Conservation (phyloP, 352 stramenopile species). For the Phytophthora agathidicida region DNA sequence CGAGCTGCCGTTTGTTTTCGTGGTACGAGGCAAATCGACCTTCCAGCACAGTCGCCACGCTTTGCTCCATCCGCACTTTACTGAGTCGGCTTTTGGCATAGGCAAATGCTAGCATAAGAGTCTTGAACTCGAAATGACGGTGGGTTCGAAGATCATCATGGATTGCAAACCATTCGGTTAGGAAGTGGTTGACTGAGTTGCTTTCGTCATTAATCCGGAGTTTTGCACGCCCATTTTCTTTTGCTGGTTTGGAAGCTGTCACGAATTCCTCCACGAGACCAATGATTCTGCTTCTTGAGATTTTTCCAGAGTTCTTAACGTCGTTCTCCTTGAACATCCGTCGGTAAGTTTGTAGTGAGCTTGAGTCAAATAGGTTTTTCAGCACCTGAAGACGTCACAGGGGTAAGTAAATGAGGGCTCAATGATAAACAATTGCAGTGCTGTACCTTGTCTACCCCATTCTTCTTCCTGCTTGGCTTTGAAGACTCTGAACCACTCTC, state of each 20-base stretch:
- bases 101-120: constrained; percentile 56
- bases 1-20: constrained; percentile 61
- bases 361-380: constrained; percentile 43
- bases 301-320: constrained; percentile 37
- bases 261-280: constrained; percentile 42
- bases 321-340: constrained; percentile 47
- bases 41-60: constrained; percentile 50
- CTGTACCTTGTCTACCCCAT: constrained; percentile 30
- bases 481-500: constrained; percentile 13
- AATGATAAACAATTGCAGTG: not conserved
- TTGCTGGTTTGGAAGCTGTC: not conserved
- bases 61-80: constrained; percentile 57
- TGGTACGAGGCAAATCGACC: constrained; percentile 62
- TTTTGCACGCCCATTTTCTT: not conserved
- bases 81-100: constrained; percentile 50
- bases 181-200: constrained; percentile 13
- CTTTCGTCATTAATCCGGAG: not conserved
- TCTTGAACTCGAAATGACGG: constrained; percentile 62
- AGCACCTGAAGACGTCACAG: constrained; percentile 28
- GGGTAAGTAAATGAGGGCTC: not conserved
- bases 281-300: constrained; percentile 49
- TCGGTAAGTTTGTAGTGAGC: constrained; percentile 40
- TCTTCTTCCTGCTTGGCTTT: constrained; percentile 6
- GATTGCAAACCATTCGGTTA: constrained; percentile 58
- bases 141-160: constrained; percentile 55